Percentiles rank a stretch among this genome's conserved stretches.
Conservation (phyloP, 2,329 filamentous ascomycete species). For the Colletotrichum abscissum region DNA sequence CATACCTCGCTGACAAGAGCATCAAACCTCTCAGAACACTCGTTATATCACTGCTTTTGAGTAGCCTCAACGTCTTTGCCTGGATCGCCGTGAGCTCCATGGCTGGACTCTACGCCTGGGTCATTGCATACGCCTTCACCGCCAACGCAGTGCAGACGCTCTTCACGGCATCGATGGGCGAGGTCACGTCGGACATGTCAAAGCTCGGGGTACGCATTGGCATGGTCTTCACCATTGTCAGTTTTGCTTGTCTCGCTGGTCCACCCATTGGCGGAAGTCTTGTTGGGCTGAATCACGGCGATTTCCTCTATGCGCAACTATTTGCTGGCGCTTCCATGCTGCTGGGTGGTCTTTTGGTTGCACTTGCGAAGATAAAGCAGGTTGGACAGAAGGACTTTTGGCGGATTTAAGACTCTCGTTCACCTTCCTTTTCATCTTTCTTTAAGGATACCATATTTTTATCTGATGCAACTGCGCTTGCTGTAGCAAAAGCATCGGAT, state of each 20-base stretch:
- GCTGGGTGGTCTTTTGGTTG: slow-evolving; percentile 21
- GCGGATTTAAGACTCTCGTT: neutral
- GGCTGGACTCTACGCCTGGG: slow-evolving; percentile 45
- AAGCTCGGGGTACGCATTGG: slow-evolving; percentile 53
- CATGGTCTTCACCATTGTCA: slow-evolving; percentile 53
- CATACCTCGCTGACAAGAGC: slow-evolving; percentile 35
- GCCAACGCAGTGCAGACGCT: slow-evolving; percentile 53
- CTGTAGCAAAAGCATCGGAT: neutral
- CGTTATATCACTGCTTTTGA: slow-evolving; percentile 25
- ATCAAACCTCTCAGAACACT: slow-evolving; percentile 36
- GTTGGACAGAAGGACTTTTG: slow-evolving; percentile 23
- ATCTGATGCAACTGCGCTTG: neutral
- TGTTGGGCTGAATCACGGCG: slow-evolving; percentile 42
- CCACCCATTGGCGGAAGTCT: slow-evolving; percentile 57
- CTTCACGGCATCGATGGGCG: slow-evolving; percentile 51
- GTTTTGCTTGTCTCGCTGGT: slow-evolving; percentile 51
- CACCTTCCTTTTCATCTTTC: neutral
- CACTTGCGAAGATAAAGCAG: slow-evolving; percentile 31
- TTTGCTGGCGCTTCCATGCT: slow-evolving; percentile 27
- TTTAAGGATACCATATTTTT: too few species aligned
- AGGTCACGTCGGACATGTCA: slow-evolving; percentile 51
- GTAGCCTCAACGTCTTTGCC: slow-evolving; percentile 30
- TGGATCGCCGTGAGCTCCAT: slow-evolving; percentile 51
- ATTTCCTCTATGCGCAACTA: slow-evolving; percentile 25
- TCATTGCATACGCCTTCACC: slow-evolving; percentile 46